phyloP scores from a whole-genome alignment of 2,329 filamentous ascomycete genomes.

The Acarospora socialis region DNA sequence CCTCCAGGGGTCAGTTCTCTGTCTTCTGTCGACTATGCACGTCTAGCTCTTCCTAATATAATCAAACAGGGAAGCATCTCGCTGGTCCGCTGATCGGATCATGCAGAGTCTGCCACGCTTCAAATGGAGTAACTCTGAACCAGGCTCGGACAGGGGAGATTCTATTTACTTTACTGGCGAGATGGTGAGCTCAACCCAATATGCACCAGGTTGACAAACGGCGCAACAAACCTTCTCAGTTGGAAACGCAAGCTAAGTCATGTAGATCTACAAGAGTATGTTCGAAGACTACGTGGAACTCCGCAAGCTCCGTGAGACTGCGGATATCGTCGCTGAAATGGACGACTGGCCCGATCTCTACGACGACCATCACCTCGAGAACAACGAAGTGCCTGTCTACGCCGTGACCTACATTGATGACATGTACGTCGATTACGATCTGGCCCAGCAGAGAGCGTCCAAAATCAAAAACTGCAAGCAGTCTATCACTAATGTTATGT shows the following conservation, averaged over 20 bases:
- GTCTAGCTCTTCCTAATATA: conserved; percentile 8
- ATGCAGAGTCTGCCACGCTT: conserved; percentile 31
- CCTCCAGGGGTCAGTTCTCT: too few relatives aligned
- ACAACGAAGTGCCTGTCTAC: conserved; percentile 74
- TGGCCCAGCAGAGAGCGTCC: conserved; percentile 58
- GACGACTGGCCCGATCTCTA: conserved; percentile 65
- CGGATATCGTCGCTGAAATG: conserved; percentile 53
- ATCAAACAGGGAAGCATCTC: conserved; percentile 40
- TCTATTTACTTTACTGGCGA: conserved; percentile 76
- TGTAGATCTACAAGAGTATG: conserved; percentile 60
- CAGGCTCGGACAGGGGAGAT: conserved; percentile 21
- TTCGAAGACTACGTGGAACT: conserved; percentile 72
- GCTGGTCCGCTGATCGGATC: conserved; percentile 59
- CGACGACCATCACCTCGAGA: conserved; percentile 54
- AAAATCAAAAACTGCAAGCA: conserved; percentile 65
- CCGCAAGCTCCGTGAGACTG: conserved; percentile 49
- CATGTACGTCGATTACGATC: conserved; percentile 64
- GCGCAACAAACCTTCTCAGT: not conserved
- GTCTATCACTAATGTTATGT: conserved; percentile 74
- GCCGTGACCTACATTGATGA: conserved; percentile 73
- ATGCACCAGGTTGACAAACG: not conserved
- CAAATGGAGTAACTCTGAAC: conserved; percentile 30
- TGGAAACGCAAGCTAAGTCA: not conserved
- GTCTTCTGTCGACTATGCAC: too few relatives aligned
- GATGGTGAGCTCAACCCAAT: conserved; percentile 41